A percentile compares a stretch with the other conserved stretches of the same genome.
Conservation (phyloP, 345 rosid genomes). For the Eutrema japonicum region DNA sequence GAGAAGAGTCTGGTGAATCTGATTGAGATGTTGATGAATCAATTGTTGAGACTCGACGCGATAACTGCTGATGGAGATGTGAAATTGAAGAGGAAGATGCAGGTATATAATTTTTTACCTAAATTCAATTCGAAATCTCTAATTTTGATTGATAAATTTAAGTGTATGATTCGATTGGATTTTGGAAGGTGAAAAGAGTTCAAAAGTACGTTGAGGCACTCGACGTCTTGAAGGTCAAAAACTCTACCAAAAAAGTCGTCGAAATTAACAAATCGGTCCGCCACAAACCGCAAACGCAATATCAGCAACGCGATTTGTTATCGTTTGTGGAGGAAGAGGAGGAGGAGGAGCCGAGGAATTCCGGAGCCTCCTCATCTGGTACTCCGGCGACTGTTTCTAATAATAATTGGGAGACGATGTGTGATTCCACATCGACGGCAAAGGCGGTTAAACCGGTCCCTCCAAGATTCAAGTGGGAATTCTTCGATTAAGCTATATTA, state of each 20-base stretch:
- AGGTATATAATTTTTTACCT: conserved; percentile 50
- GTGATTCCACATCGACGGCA: conserved; percentile 58
- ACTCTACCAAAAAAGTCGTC: conserved; percentile 55
- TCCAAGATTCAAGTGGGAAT: conserved; percentile 91
- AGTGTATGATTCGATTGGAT: conserved; percentile 1
- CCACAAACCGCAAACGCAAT: conserved; percentile 43
- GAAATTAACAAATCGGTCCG: conserved; percentile 48
- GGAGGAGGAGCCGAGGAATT: conserved; percentile 46
- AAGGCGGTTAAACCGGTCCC: conserved; percentile 51
- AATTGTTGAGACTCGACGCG: conserved; percentile 83
- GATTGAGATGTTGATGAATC: conserved; percentile 89
- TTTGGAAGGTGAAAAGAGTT: conserved; percentile 78
- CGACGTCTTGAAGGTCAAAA: conserved; percentile 80
- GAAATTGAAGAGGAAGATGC: conserved; percentile 93
- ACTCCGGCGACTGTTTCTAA: conserved; percentile 63
- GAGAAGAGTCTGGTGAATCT: conserved; percentile 72
- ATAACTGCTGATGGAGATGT: conserved; percentile 88
- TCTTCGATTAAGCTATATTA: conserved; percentile 58
- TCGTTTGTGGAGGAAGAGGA: conserved; percentile 45
- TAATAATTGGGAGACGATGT: conserved; percentile 71
- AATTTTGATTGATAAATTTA: not conserved
- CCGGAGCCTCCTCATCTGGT: conserved; percentile 46
- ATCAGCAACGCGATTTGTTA: conserved; percentile 41
- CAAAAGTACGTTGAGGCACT: conserved; percentile 89
- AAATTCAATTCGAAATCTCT: not conserved